These are phyloP conservation scores for Balamuthia mandrillaris DNA, from an alignment of 208 protist genomes.

Conservation along the genomic window DNA sequence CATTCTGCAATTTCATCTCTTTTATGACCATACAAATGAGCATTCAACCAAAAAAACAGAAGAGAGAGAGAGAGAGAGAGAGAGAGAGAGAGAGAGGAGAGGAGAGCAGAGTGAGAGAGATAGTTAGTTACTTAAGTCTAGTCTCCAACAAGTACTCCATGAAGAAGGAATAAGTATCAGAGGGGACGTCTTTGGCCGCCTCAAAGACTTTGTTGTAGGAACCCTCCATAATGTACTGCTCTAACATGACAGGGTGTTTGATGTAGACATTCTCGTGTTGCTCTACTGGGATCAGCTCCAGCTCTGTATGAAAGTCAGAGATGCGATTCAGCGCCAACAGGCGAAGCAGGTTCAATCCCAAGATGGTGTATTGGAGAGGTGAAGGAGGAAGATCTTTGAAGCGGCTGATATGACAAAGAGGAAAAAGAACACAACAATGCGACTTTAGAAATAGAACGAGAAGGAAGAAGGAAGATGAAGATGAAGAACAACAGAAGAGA, in stretches of 20 bases:
- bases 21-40: background rate
- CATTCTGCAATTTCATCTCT: slow-evolving; percentile 51
- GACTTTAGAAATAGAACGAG: too few species aligned
- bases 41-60: background rate
- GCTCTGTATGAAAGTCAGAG: slow-evolving; percentile 64
- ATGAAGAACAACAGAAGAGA: too few species aligned
- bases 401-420: too few species aligned
- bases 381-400: slow-evolving; percentile 23
- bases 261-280: slow-evolving; percentile 47
- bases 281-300: slow-evolving; percentile 58
- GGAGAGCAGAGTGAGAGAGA: background rate
- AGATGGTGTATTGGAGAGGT: slow-evolving; percentile 37
- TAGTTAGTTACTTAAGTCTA: background rate
- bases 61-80: background rate
- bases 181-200: slow-evolving; percentile 20
- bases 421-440: background rate
- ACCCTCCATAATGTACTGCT: slow-evolving; percentile 66
- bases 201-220: slow-evolving; percentile 35
- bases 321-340: slow-evolving; percentile 59
- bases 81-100: background rate
- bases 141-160: slow-evolving; percentile 48
- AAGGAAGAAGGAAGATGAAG: too few species aligned
- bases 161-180: background rate
- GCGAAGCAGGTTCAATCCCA: slow-evolving; percentile 54
- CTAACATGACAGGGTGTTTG: slow-evolving; percentile 52